A percentile compares a stretch with the other conserved stretches of the same genome.
Conservation (phyloP, 2,329 filamentous ascomycete species). For the Penicillium sp. region DNA sequence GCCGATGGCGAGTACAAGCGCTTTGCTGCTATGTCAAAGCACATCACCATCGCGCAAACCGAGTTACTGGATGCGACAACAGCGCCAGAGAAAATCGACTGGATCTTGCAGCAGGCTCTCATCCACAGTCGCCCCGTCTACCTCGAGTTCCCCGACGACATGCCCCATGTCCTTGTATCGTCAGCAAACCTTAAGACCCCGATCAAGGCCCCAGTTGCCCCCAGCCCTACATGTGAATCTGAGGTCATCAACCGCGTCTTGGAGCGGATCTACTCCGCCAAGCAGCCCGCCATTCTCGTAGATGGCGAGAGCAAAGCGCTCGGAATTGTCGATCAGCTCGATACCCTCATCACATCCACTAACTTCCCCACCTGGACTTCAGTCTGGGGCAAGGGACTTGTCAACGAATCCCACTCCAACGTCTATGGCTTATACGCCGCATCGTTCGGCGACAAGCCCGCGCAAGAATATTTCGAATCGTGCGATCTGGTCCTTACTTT, state of each 20-base stretch:
- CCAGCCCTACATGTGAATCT: constrained; percentile 13
- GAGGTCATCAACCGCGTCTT: constrained; percentile 37
- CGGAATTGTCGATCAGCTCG: constrained; percentile 44
- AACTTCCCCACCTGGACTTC: constrained; percentile 52
- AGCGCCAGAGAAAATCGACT: constrained; percentile 54
- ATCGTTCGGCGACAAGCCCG: constrained; percentile 35
- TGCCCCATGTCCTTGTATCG: constrained; percentile 41
- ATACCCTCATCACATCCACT: constrained; percentile 46
- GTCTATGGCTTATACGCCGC: constrained; percentile 54
- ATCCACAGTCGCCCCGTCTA: constrained; percentile 57
- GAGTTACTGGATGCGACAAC: constrained; percentile 48
- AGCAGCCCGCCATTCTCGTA: constrained; percentile 53
- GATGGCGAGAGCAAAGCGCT: constrained; percentile 52
- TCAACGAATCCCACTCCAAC: constrained; percentile 51
- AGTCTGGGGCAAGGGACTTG: constrained; percentile 52
- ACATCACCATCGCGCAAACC: constrained; percentile 54
- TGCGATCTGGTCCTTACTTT: constrained; percentile 43
- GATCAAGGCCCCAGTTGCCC: constrained; percentile 15
- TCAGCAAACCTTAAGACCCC: constrained; percentile 20
- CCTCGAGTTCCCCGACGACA: constrained; percentile 57
- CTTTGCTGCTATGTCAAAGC: constrained; percentile 52
- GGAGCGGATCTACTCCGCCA: constrained; percentile 46
- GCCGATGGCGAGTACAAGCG: constrained; percentile 58
- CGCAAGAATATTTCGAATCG: constrained; percentile 38
- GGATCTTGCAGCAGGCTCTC: constrained; percentile 52